Evolutionary conservation across 2,329 filamentous ascomycete species (phyloP).

Genomic region (Cladosporium halotolerans): DNA sequence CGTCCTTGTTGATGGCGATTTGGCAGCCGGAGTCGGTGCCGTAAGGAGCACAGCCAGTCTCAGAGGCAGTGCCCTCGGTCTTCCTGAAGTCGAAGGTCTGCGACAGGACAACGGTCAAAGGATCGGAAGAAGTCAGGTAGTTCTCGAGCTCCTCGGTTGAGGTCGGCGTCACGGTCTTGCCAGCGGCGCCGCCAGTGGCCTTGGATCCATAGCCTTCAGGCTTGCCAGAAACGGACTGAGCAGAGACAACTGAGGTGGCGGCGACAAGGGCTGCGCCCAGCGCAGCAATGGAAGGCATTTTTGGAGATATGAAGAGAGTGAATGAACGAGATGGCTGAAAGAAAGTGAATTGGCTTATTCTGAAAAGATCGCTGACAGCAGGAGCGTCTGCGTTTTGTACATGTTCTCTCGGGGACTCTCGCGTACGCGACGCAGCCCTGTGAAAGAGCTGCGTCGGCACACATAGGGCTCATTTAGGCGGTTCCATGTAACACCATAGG

Average conservation of each 20-base stretch:
- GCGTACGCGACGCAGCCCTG: background rate
- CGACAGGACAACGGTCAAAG: constrained; percentile 54
- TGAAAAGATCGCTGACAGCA: background rate
- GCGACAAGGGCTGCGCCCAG: constrained; percentile 7
- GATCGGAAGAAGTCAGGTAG: constrained; percentile 49
- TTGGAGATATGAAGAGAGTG: background rate
- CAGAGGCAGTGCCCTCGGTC: constrained; percentile 42
- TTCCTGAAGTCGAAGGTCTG: constrained; percentile 49
- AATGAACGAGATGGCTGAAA: background rate
- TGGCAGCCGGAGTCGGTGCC: constrained; percentile 52
- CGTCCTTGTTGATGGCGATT: constrained; percentile 52
- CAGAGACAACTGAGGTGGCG: constrained; percentile 1
- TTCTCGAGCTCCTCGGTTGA: constrained; percentile 50
- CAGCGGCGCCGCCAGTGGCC: constrained; percentile 48
- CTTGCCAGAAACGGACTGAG: constrained; percentile 30
- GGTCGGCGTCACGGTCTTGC: constrained; percentile 30
- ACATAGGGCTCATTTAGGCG: background rate
- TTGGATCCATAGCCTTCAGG: constrained; percentile 42
- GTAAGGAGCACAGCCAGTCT: constrained; percentile 50
- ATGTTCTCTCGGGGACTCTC: background rate
- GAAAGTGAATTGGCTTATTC: background rate
- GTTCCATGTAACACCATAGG: background rate
- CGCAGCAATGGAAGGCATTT: constrained; percentile 10
- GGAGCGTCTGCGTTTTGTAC: background rate
- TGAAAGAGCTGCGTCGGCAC: background rate